These are phyloP conservation scores for Neurospora tetrasperma DNA, from an alignment of 495 filamentous ascomycete genomes.

Conservation along the genomic window DNA sequence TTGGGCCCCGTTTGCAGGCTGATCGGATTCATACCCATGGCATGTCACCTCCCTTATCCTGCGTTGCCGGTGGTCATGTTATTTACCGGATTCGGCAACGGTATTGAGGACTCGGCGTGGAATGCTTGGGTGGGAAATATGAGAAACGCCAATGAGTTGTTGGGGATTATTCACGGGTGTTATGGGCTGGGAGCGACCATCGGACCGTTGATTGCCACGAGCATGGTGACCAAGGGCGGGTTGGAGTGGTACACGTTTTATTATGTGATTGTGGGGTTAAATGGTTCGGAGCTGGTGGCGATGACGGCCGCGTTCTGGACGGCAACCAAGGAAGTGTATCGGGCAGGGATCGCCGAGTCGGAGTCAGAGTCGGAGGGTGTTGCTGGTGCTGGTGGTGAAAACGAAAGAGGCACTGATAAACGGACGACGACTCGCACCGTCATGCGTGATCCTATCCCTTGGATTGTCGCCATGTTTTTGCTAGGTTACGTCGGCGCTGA, in stretches of 20 bases:
- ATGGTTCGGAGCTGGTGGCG: constrained; percentile 48
- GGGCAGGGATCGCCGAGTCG: constrained; percentile 20
- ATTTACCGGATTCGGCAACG: constrained; percentile 61
- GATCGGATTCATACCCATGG: constrained; percentile 56
- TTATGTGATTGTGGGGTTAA: constrained; percentile 52
- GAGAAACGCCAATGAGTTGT: constrained; percentile 54
- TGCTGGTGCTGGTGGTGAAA: constrained; percentile 12
- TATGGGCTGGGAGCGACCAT: constrained; percentile 73
- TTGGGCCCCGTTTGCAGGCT: constrained; percentile 55
- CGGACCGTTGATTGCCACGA: constrained; percentile 66
- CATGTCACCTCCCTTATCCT: constrained; percentile 64
- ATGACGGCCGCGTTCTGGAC: constrained; percentile 55
- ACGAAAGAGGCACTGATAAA: not conserved
- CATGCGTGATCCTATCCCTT: constrained; percentile 44
- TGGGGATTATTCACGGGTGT: constrained; percentile 60
- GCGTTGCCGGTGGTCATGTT: constrained; percentile 63
- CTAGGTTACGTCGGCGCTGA: constrained; percentile 78
- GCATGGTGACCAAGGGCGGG: constrained; percentile 49
- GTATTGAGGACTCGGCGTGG: constrained; percentile 60
- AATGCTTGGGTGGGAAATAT: constrained; percentile 80
- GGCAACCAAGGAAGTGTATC: constrained; percentile 52
- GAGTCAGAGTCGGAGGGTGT: not conserved
- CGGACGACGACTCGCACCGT: constrained; percentile 28
- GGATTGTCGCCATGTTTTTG: constrained; percentile 67
- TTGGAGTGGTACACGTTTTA: constrained; percentile 58